Evolutionary conservation across 1,284 basidiomycete species (phyloP), one percentile per base, ranked within the genome.

Genomic region (Wolfiporia cocos): DNA sequence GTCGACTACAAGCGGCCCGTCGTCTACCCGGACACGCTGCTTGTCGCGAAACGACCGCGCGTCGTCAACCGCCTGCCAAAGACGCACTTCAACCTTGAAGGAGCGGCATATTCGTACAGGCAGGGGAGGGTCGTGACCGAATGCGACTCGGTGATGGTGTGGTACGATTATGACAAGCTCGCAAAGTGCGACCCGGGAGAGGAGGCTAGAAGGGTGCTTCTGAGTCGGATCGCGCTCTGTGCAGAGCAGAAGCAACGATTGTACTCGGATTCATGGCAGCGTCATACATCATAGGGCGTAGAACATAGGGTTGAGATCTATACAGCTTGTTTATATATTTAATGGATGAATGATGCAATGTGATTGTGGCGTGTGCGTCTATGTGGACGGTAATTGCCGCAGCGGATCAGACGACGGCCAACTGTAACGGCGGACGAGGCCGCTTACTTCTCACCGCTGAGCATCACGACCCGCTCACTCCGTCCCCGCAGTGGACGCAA

Each of bases 81-180:
- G 52, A 65, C 65, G 12, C 62, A 69, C 46, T 78, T 86, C 56
- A 59, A 66, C 37, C 63, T 78, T 29, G 61, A 61, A 12, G 73
- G 73, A 6, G 69, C 69, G 17, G 76, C 80, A 15, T 86, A 78
- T 61, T 85, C 82, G 7, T 69, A 81, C 35, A 54, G 66, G 6
- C 84, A 86, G 55, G 65, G 69, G 31, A 62, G 70, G 6, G 67
- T 83, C 41, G 83, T 86, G 4, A 73, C 82, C 1, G 72, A 78
- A 46, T 74, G 77, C 2, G 74, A 78, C 53, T 76, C 78, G 39
- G 69, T 71, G 4, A 57, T 83, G 19, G 84, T 85, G 9, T 87
- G 85, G 85, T 87, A 86, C 45, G 78, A 85, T 56, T 86, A 86
- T 49, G 79, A 83, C 42, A 66, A 51, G 19, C 64, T 83, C 42